Base-by-base conservation (phyloP, 177 flowering plant species). In the Vitis hybrid region DNA sequence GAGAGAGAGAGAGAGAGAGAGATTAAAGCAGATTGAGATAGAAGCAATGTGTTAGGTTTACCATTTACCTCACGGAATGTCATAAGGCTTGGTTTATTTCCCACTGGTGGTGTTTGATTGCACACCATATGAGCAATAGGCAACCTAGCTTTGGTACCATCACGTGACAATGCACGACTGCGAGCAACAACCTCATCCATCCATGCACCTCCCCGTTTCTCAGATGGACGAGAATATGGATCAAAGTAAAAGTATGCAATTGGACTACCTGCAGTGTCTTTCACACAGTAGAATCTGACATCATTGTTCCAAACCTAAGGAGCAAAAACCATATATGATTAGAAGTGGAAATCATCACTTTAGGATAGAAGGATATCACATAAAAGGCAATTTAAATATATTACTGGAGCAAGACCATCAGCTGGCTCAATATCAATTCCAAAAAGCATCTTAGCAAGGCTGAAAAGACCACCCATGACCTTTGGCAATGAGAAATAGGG, bases 151-250 rank as follows among this genome's bases (percentile, higher is more conserved):
- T 91, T 77, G 62, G 85, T 67, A 65, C 97, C 97, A 82, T 86
- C 84, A 39, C 75, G 87, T 26, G 97, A 87, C 69, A 93, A 76
- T 65, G 84, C 91, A 66, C 86, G 91, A 71, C 98, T 93, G 63
- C 98, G 86, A 51, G 82, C 78, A 84, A 93, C 86, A 82, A 92
- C 97, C 80, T 86, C 97, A 79, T 86, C 88, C 99, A 96, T 92
- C 99, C 99, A 96, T 62, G 98, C 99, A 72, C 99, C 99, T 71
- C 89, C 94, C 32, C 88, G 81, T 75, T 96, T 96, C 75, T 93
- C 99, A 72, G 98, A 84, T 51, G 99, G 94, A 68, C 98, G 98
- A 54, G 97, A 87, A 76, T 93, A 96, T 70, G 99, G 98, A 80
- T 96, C 98, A 81, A 94, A 91, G 66, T 93, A 96, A 79, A 96